Evolutionary conservation across 306 rosid species (phyloP).

Genomic region (Comarum palustre): DNA sequence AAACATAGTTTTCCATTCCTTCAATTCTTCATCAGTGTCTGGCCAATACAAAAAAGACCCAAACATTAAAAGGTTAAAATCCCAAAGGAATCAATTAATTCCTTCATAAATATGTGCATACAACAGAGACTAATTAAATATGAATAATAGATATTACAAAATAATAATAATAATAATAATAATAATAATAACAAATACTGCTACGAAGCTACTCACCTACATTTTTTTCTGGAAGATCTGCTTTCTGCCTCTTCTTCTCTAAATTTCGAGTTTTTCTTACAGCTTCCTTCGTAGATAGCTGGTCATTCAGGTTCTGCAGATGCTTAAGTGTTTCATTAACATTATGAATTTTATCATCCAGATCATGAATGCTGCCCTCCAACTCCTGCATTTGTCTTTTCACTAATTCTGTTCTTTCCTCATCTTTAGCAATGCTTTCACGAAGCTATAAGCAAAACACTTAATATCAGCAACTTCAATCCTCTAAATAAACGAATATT

Average conservation of each 20-base stretch:
- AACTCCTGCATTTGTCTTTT: slow-evolving; percentile 61
- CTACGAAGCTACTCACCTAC: slow-evolving; percentile 52
- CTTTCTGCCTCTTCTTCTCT: slow-evolving; percentile 63
- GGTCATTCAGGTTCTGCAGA: slow-evolving; percentile 54
- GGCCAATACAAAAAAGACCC: slow-evolving; percentile 26
- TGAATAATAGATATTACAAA: neutral
- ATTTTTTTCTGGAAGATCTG: slow-evolving; percentile 65
- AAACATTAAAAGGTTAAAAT: slow-evolving; percentile 19
- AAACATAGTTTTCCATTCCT: slow-evolving; percentile 80
- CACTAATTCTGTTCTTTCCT: slow-evolving; percentile 61
- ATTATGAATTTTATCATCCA: slow-evolving; percentile 55
- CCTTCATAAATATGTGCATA: neutral
- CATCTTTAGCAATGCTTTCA: slow-evolving; percentile 78
- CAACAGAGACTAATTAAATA: slow-evolving; percentile 1
- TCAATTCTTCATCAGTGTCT: slow-evolving; percentile 90
- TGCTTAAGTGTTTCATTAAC: slow-evolving; percentile 50
- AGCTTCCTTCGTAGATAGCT: slow-evolving; percentile 59
- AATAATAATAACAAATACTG: slow-evolving; percentile 1
- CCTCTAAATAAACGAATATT: neutral
- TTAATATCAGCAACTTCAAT: slow-evolving; percentile 15
- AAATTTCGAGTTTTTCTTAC: slow-evolving; percentile 60
- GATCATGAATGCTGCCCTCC: slow-evolving; percentile 55
- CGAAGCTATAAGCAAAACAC: slow-evolving; percentile 55
- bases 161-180: too few species aligned
- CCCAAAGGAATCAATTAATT: slow-evolving; percentile 11